phyloP scores from a whole-genome alignment of 192 early-diverging fungal species.

The Obelidium mucronatum region DNA sequence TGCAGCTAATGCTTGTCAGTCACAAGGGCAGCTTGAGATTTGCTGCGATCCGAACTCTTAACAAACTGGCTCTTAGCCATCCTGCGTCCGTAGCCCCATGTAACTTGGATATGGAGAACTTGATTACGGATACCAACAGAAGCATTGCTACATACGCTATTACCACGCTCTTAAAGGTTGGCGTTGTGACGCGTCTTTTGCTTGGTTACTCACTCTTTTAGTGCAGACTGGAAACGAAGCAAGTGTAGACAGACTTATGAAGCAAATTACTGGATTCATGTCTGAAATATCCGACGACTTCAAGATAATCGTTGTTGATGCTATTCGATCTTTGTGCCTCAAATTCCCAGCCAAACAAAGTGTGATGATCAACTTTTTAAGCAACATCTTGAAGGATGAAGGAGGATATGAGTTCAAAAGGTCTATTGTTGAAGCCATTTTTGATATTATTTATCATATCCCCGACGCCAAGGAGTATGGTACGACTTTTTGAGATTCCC shows the following conservation, averaged over 20 bases:
- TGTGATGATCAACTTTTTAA: slow-evolving; percentile 92
- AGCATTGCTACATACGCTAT: slow-evolving; percentile 99
- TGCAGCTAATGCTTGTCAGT: slow-evolving; percentile 93
- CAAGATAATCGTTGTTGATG: slow-evolving; percentile 99
- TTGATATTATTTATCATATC: slow-evolving; percentile 93
- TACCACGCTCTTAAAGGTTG: slow-evolving; percentile 94
- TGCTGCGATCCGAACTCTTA: slow-evolving; percentile 97
- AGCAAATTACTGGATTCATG: slow-evolving; percentile 99
- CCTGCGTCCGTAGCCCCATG: slow-evolving; percentile 91
- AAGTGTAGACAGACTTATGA: slow-evolving; percentile 97
- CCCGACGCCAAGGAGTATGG: slow-evolving; percentile 93
- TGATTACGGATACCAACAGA: slow-evolving; percentile 96
- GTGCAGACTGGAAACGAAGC: slow-evolving; percentile 93
- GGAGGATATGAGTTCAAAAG: slow-evolving; percentile 98
- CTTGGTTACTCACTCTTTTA: background rate
- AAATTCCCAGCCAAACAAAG: slow-evolving; percentile 97
- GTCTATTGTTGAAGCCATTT: slow-evolving; percentile 95
- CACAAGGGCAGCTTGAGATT: slow-evolving; percentile 94
- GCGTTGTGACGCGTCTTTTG: slow-evolving; percentile 11
- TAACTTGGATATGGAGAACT: slow-evolving; percentile 98
- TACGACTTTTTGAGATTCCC: slow-evolving; percentile 40
- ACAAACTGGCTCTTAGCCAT: slow-evolving; percentile 87
- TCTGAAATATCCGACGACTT: slow-evolving; percentile 98
- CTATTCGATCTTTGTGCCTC: slow-evolving; percentile 91
- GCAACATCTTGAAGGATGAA: slow-evolving; percentile 93